Percentiles rank a stretch among this genome's conserved stretches.
Conservation (phyloP, 208 protist species). For the Trypanosoma congolense region DNA sequence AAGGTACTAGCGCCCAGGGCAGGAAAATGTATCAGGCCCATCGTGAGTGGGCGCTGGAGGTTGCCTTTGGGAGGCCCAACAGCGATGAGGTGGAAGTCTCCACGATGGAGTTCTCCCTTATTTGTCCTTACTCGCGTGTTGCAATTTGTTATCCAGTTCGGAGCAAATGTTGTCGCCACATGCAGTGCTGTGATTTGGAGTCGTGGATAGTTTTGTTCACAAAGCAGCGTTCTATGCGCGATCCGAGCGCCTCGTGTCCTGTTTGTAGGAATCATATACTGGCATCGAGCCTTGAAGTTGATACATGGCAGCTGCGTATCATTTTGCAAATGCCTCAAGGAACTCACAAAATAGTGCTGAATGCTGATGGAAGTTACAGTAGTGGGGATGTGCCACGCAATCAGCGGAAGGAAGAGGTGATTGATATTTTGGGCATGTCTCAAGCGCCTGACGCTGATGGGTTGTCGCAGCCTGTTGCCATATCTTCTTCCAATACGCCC, state of each 20-base stretch:
- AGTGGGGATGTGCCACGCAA: constrained; percentile 68
- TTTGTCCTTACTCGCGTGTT: constrained; percentile 80
- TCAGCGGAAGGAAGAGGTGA: constrained; percentile 48
- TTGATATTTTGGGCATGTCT: constrained; percentile 38
- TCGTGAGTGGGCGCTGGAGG: constrained; percentile 49
- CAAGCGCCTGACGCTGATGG: constrained; percentile 5
- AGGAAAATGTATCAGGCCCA: constrained; percentile 35
- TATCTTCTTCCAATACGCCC: background rate
- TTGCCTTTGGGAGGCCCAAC: constrained; percentile 54
- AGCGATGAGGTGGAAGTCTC: constrained; percentile 52
- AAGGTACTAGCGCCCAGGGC: constrained; percentile 4
- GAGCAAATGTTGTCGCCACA: constrained; percentile 69
- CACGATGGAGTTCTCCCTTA: constrained; percentile 80
- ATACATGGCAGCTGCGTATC: constrained; percentile 76
- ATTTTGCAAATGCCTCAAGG: constrained; percentile 64
- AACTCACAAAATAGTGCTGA: constrained; percentile 74
- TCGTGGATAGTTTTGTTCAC: constrained; percentile 82
- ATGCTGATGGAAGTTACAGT: constrained; percentile 65
- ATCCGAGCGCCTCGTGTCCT: constrained; percentile 77
- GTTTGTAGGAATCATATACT: constrained; percentile 76
- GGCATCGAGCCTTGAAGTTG: constrained; percentile 75
- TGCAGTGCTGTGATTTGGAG: constrained; percentile 89
- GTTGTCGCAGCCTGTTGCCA: background rate
- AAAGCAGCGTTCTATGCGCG: constrained; percentile 75
- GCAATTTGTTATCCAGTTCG: constrained; percentile 63